These are phyloP conservation scores for Candida verbasci DNA, from an alignment of 805 yeast species.

Conservation along the genomic window DNA sequence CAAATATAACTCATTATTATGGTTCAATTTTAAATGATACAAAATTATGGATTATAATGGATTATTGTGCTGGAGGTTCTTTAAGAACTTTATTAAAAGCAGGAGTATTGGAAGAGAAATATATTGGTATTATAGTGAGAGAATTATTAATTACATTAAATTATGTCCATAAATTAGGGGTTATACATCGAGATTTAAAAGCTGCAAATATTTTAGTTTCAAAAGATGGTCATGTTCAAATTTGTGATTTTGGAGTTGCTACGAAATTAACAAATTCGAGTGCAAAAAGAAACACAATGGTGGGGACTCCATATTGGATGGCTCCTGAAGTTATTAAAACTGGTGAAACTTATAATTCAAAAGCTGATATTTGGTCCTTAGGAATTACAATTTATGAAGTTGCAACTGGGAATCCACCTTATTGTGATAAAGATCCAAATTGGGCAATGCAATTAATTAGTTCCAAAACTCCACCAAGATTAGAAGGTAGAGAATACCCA, in stretches of 20 bases:
- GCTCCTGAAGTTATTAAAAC: constrained; percentile 97
- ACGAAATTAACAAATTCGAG: constrained; percentile 79
- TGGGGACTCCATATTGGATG: constrained; percentile 98
- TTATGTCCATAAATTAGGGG: constrained; percentile 82
- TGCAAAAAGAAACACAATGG: constrained; percentile 86
- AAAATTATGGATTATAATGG: constrained; percentile 97
- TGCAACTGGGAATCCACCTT: constrained; percentile 97
- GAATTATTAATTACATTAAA: constrained; percentile 76
- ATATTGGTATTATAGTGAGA: constrained; percentile 77
- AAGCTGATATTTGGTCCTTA: constrained; percentile 96
- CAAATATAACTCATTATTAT: constrained; percentile 90
- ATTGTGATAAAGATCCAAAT: constrained; percentile 89
- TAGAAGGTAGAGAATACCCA: constrained; percentile 86
- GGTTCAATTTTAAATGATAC: constrained; percentile 86
- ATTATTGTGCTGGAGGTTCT: constrained; percentile 95
- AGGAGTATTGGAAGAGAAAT: constrained; percentile 81
- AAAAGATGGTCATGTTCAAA: constrained; percentile 82
- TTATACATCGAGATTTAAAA: constrained; percentile 93
- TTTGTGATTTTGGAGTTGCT: constrained; percentile 98
- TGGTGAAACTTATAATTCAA: constrained; percentile 80
- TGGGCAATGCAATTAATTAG: constrained; percentile 94
- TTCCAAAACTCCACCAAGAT: constrained; percentile 87
- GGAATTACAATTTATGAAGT: constrained; percentile 94
- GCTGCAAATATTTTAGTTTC: constrained; percentile 92
- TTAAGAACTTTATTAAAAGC: constrained; percentile 80